Percentiles rank a stretch among this genome's conserved stretches.
These are phyloP conservation scores for Colletotrichum lentis DNA, from an alignment of 2,329 filamentous ascomycete species.

Conservation along the genomic window DNA sequence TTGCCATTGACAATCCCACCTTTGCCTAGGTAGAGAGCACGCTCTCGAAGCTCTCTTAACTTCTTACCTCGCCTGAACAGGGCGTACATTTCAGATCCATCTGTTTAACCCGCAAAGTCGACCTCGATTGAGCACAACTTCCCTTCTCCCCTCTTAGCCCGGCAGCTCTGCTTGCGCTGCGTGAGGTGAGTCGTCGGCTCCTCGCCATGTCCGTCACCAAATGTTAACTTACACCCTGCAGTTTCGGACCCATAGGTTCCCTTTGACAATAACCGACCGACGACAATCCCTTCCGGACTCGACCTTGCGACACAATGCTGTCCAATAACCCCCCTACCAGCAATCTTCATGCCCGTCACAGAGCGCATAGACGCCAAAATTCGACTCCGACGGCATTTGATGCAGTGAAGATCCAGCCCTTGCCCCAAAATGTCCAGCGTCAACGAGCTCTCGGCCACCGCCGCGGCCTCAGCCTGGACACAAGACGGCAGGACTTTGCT, in stretches of 20 bases:
- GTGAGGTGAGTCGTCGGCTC: conserved; percentile 68
- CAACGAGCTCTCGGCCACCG: conserved; percentile 67
- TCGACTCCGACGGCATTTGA: conserved; percentile 84
- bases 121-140: conserved; percentile 59
- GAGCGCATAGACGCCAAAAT: conserved; percentile 84
- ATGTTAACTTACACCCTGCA: conserved; percentile 45
- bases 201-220: background rate
- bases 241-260: conserved; percentile 61
- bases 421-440: conserved; percentile 62
- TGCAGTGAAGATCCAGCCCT: conserved; percentile 72
- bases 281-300: conserved; percentile 71
- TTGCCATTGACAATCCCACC: conserved; percentile 36
- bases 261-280: conserved; percentile 60
- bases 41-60: conserved; percentile 21
- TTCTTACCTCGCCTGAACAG: conserved; percentile 46
- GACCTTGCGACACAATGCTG: conserved; percentile 79
- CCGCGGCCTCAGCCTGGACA: conserved; percentile 86
- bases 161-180: conserved; percentile 84
- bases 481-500: conserved; percentile 64
- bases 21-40: conserved; percentile 38
- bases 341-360: conserved; percentile 76
- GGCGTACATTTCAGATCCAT: conserved; percentile 42
- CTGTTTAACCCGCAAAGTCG: conserved; percentile 48
- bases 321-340: conserved; percentile 69
- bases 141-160: conserved; percentile 61